Evolutionary conservation across 352 stramenopile species (phyloP).

Genomic region (Phytophthora lateralis): DNA sequence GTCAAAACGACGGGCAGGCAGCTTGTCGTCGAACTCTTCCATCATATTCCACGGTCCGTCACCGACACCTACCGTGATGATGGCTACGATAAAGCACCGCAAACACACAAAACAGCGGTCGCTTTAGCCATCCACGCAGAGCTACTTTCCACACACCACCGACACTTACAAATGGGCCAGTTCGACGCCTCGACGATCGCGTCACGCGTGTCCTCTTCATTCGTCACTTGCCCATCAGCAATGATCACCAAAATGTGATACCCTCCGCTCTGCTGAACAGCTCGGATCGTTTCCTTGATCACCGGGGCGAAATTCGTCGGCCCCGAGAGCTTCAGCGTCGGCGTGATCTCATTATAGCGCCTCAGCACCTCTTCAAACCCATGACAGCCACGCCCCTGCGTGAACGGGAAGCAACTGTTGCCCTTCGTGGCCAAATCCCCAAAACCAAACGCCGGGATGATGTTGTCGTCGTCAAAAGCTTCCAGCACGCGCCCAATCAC

Average conservation of each 20-base stretch:
- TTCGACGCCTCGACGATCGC: slow-evolving; percentile 74
- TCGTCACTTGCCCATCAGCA: slow-evolving; percentile 78
- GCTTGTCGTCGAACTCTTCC: slow-evolving; percentile 70
- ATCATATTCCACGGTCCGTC: slow-evolving; percentile 84
- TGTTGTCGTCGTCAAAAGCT: slow-evolving; percentile 83
- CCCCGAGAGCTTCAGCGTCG: slow-evolving; percentile 60
- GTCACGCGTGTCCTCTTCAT: slow-evolving; percentile 58
- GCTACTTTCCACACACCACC: neutral
- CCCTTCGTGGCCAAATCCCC: slow-evolving; percentile 61
- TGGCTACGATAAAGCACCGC: slow-evolving; percentile 15
- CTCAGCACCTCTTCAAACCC: slow-evolving; percentile 64
- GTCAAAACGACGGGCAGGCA: slow-evolving; percentile 67
- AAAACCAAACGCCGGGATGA: slow-evolving; percentile 79
- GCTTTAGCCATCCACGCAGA: neutral
- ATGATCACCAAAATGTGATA: slow-evolving; percentile 86
- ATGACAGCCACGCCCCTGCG: slow-evolving; percentile 38
- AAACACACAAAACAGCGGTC: neutral
- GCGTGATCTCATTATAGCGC: slow-evolving; percentile 68
- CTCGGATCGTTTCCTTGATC: slow-evolving; percentile 61
- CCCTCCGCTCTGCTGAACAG: slow-evolving; percentile 44
- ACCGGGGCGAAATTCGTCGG: slow-evolving; percentile 83
- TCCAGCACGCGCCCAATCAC: slow-evolving; percentile 71
- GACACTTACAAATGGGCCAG: slow-evolving; percentile 66
- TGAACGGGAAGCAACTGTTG: slow-evolving; percentile 51
- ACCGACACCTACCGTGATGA: slow-evolving; percentile 71